Base-by-base conservation (phyloP, 2,329 filamentous ascomycete genomes). In the Phialophora tarda region DNA sequence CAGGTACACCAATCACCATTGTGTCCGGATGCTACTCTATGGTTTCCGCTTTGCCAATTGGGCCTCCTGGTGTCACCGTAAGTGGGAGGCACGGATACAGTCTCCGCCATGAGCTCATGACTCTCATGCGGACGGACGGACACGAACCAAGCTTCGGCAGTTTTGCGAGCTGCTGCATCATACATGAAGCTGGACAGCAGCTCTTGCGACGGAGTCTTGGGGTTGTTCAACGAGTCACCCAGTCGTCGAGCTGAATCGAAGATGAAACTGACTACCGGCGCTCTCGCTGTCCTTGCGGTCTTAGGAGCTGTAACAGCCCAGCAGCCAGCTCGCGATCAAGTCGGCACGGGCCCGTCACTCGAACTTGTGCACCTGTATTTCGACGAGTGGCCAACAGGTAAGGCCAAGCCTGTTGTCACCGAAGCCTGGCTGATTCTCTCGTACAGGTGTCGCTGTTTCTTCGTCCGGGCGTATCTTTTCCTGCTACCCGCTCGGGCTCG, bases 331-430 rank as follows among this genome's bases (percentile, higher is more conserved):
- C 56, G 63, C 56, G 80, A 82, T 69, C 74, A 77, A 23, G 76
- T 76, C 17, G 67, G 73, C 12, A 74, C 75, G 21, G 83, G 82
- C 1, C 81, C 82, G 12, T 66, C 77, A 14, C 74, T 84, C 6
- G 83, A 85, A 66, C 66, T 83, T 30, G 78, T 81, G 0, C 83
- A 85, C 73, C 74, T 83, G 10, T 85, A 84, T 69, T 79, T 83
- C 61, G 81, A 83, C 69, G 78, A 84, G 71, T 85, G 80, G 78
- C 77, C 76, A 17, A 82, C 81, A 32, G 78, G 78, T 75, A 69
- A 53, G 69, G 69, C 21, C n/a, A 12, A 41, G 24, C 5, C 26
- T n/a, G 1, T 8, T 30, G 34, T 41, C 30, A 10, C 21, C 24
- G 12, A 21, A 11, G 10, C 17, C 26, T 7, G 26, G 34, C 50